Evolutionary conservation across 352 stramenopile genomes (phyloP), one percentile per base, ranked within the genome.

Genomic region (Thalassiosira exigua): DNA sequence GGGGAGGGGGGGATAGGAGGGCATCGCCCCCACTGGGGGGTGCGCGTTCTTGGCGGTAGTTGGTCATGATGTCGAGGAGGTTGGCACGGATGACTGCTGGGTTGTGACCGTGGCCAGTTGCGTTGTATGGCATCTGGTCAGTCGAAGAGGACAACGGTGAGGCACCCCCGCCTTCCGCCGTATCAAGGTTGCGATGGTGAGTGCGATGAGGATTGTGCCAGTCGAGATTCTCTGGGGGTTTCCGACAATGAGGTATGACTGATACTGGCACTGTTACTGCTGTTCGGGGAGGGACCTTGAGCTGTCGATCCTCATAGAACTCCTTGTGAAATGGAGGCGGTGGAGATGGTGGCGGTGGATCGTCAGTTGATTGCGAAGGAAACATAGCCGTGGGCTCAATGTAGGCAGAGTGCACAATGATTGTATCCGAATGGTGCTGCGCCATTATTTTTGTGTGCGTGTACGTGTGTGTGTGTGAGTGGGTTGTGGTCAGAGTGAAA

Each of bases 341-440:
- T 36, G 57, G 36, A 14, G 36, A 21, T 24, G 44, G 11, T 21
- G 44, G 4, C 19, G 44, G 11, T 21, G 19, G 44, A 57, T 61
- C 44, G 36, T 7, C 14, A 7, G 46, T 50, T 59, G 42, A 5
- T 64, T 42, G 32, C 29, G 19, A 32, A 46, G 78, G 71, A 42
- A 86, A 86, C 17, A 82, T 27, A 24, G 60, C 62, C 53, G 68
- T 82, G 54, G 79, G 72, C 42, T 74, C 79, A 17, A 86, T 86
- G 52, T 86, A 79, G 24, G 72, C 69, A 21, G 79, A 86, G 60
- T 82, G 69, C 3, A 86, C 56, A 3, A 78, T 67, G 26, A 85
- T 85, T 36, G 72, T 53, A 56, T 81, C 59, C 3, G 32, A 22
- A 19, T 59, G 69, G 50, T 86, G 68, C 79, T 86, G 42, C 52